Conservation (phyloP, 371 early-diverging fungal species). For the Phascolomyces articulosus region DNA sequence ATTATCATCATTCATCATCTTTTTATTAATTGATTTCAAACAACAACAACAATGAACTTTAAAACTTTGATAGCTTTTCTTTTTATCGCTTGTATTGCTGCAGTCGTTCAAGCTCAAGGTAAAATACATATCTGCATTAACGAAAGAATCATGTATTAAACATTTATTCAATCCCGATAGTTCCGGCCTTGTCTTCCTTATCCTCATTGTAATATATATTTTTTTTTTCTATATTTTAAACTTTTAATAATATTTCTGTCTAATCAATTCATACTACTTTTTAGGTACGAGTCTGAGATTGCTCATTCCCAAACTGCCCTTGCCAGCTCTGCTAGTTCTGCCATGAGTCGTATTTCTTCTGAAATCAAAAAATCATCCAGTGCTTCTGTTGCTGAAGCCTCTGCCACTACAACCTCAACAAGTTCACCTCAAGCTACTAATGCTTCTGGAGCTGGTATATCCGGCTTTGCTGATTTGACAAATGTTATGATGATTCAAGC, state of each 20-base stretch:
- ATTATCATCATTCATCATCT: no score
- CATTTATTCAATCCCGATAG: neutral
- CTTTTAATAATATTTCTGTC: no score
- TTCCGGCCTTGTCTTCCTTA: conserved; percentile 24
- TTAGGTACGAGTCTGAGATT: neutral
- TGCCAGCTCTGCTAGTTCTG: conserved; percentile 24
- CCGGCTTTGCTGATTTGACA: neutral
- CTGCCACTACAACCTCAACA: conserved; percentile 1
- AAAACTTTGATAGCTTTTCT: conserved; percentile 18
- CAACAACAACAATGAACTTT: conserved; percentile 21
- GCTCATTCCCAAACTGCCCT: neutral
- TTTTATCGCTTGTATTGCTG: conserved; percentile 17
- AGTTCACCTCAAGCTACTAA: neutral
- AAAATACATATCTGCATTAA: neutral
- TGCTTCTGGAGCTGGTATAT: neutral
- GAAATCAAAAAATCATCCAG: conserved; percentile 5
- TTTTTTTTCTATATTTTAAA: no score
- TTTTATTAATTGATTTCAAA: neutral
- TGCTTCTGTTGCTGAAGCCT: neutral
- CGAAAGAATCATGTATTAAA: neutral
- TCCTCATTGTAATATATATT: conserved; percentile 5
- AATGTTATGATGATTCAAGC: conserved; percentile 8
- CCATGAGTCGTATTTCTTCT: conserved; percentile 30
- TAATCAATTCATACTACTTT: no score
- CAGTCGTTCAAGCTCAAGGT: conserved; percentile 19